A percentile compares a stretch with the other conserved stretches of the same genome.
Conservation (phyloP, 2,329 filamentous ascomycete species). For the Trichoderma guizhouense region DNA sequence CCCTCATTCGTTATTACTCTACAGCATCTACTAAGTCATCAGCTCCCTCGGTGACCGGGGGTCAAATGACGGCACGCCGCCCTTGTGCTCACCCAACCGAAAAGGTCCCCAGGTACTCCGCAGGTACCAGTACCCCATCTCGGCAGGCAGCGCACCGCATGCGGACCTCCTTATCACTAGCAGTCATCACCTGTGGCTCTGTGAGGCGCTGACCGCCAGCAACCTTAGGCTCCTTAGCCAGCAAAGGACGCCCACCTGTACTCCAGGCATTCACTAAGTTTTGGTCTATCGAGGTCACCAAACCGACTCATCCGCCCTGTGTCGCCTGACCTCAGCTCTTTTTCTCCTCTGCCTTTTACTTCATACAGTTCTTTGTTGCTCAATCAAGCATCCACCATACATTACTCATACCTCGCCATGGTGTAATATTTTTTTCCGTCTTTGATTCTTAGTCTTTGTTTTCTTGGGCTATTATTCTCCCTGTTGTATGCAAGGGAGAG, state of each 20-base stretch:
- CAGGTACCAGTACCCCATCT: neutral
- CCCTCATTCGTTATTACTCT: neutral
- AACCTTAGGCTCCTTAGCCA: constrained; percentile 12
- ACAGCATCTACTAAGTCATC: neutral
- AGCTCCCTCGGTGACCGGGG: neutral
- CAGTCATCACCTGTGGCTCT: constrained; percentile 7
- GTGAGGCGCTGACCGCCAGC: constrained; percentile 13
- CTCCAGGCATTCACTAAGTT: constrained; percentile 19
- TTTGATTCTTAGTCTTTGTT: neutral
- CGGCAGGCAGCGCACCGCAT: constrained; percentile 13
- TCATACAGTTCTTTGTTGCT: neutral
- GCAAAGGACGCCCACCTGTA: constrained; percentile 3
- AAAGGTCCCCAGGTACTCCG: neutral
- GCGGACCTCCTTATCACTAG: constrained; percentile 9
- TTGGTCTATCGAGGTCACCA: constrained; percentile 18
- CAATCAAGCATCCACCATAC: constrained; percentile 1
- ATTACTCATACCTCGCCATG: neutral
- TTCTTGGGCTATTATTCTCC: neutral
- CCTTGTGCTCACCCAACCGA: constrained; percentile 7
- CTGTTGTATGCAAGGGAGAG: constrained; percentile 13
- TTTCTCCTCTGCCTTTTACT: neutral
- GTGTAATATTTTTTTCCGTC: neutral
- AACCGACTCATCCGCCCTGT: constrained; percentile 20
- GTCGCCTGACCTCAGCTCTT: constrained; percentile 17
- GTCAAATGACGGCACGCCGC: constrained; percentile 9